Conservation (phyloP, 768 basidiomycete genomes). For the Leccinum rimulosum region DNA sequence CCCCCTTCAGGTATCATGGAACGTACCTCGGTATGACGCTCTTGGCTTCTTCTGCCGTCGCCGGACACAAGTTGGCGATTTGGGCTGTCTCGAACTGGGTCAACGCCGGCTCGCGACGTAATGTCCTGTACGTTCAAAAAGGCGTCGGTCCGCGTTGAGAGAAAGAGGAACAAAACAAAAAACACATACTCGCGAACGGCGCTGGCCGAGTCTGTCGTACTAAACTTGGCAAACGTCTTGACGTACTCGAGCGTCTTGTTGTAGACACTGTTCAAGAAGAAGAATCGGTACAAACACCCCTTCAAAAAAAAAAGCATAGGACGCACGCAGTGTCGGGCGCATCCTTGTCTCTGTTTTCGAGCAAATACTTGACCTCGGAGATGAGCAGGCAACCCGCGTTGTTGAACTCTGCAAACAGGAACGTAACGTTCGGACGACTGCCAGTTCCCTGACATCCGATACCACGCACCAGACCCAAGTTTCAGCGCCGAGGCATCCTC, state of each 20-base stretch:
- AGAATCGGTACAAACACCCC: not conserved
- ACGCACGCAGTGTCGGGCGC: conserved; percentile 83
- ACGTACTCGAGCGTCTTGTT: conserved; percentile 93
- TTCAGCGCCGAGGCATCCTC: conserved; percentile 86
- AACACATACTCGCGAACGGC: conserved; percentile 82
- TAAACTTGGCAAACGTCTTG: conserved; percentile 88
- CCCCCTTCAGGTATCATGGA: not conserved
- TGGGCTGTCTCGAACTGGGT: conserved; percentile 93
- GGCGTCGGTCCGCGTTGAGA: not conserved
- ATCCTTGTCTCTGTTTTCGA: conserved; percentile 85
- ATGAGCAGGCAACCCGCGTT: conserved; percentile 89
- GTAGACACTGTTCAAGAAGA: conserved; percentile 63
- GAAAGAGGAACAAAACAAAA: not conserved
- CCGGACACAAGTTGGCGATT: conserved; percentile 88
- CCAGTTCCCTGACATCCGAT: too few species aligned
- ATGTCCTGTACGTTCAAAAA: conserved; percentile 48
- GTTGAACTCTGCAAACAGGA: conserved; percentile 66
- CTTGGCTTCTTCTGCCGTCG: conserved; percentile 86
- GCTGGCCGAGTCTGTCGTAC: conserved; percentile 77
- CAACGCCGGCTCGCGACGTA: conserved; percentile 73
- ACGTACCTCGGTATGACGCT: conserved; percentile 83
- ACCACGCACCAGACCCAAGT: conserved; percentile 61
- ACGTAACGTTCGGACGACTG: not conserved
- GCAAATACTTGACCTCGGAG: conserved; percentile 87
- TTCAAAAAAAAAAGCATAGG: not conserved